phyloP scores from a whole-genome alignment of 1,284 basidiomycete species.

The Somion occarium region DNA sequence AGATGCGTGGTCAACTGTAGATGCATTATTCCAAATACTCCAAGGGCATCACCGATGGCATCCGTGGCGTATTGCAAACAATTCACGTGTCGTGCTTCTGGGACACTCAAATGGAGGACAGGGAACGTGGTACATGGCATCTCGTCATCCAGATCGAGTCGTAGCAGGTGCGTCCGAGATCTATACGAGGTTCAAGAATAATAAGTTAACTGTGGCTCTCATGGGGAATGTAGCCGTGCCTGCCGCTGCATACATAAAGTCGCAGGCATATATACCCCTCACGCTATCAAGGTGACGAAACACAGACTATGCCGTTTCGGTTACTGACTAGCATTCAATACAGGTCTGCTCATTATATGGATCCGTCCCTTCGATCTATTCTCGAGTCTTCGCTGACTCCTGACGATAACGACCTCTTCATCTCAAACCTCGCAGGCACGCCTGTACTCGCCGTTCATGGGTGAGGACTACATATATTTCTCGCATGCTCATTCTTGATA shows the following conservation, averaged over 20 bases:
- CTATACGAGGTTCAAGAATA: background rate
- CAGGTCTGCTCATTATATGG: conserved; percentile 71
- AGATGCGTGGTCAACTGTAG: conserved; percentile 56
- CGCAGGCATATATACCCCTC: conserved; percentile 79
- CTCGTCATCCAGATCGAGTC: conserved; percentile 73
- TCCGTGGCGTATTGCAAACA: conserved; percentile 33
- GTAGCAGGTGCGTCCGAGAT: conserved; percentile 44
- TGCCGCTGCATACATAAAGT: conserved; percentile 78
- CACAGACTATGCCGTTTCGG: background rate
- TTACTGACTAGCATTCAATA: background rate
- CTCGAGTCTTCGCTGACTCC: conserved; percentile 69
- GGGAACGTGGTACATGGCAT: conserved; percentile 78
- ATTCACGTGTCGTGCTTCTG: conserved; percentile 54
- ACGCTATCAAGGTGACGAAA: conserved; percentile 50
- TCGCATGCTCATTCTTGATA: background rate
- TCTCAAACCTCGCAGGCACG: conserved; percentile 69
- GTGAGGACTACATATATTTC: conserved; percentile 33
- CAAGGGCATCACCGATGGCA: conserved; percentile 31
- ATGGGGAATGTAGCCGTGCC: conserved; percentile 46
- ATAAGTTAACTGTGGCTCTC: background rate
- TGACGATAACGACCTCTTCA: conserved; percentile 84
- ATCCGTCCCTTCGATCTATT: conserved; percentile 68
- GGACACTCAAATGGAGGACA: conserved; percentile 95
- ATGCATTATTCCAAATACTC: conserved; percentile 49
- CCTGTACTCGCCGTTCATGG: conserved; percentile 79